These are phyloP conservation scores for Salvia sclarea DNA, from an alignment of 305 asterid species.

Conservation along the genomic window DNA sequence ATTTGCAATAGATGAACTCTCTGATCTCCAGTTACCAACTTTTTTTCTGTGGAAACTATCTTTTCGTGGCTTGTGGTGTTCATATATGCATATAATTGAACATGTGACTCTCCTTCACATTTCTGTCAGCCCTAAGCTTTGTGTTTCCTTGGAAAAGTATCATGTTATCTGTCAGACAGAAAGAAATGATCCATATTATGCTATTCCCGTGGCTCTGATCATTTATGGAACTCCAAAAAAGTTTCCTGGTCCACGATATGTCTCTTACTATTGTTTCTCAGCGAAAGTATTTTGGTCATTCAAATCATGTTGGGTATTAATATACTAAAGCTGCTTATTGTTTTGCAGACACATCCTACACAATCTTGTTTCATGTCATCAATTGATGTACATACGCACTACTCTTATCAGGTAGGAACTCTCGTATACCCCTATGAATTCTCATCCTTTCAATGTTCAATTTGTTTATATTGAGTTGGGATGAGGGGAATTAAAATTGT, in stretches of 20 bases:
- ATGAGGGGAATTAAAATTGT: too few species aligned
- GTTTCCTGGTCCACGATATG: background rate
- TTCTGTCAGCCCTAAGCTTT: background rate
- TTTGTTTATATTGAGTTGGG: too few species aligned
- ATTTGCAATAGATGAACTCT: too few species aligned
- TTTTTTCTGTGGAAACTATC: background rate
- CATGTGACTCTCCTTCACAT: background rate
- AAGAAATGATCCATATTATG: background rate
- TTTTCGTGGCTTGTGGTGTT: background rate
- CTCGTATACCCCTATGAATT: background rate
- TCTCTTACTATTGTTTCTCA: background rate
- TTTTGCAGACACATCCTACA: conserved; percentile 94
- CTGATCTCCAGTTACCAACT: background rate
- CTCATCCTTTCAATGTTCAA: background rate
- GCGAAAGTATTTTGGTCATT: conserved; percentile 7
- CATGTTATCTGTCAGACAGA: background rate
- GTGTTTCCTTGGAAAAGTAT: background rate
- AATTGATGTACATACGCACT: conserved; percentile 94
- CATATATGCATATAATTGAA: background rate
- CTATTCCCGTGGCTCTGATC: conserved; percentile 10
- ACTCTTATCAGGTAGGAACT: conserved; percentile 82
- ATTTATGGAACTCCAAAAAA: background rate
- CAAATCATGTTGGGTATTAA: conserved; percentile 22
- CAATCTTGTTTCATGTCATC: conserved; percentile 99
- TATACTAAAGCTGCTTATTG: conserved; percentile 31